Conservation (phyloP, 2,329 filamentous ascomycete species). For the Hypoxylon rubiginosum region DNA sequence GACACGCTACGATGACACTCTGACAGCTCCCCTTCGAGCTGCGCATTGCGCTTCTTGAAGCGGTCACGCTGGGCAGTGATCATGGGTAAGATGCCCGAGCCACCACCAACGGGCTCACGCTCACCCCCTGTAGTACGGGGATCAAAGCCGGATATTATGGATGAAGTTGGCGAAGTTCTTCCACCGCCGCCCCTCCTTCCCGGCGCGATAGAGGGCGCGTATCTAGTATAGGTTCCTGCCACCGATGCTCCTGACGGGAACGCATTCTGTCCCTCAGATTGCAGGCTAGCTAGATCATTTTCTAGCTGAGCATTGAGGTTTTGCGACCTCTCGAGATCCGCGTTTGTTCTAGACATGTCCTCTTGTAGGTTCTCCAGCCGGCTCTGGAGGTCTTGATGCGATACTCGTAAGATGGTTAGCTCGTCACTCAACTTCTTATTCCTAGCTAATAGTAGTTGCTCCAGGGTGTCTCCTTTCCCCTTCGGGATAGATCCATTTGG, state of each 20-base stretch:
- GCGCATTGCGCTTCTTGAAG: conserved; percentile 94
- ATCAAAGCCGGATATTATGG: conserved; percentile 98
- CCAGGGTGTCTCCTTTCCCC: conserved; percentile 82
- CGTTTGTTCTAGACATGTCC: conserved; percentile 84
- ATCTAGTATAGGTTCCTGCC: conserved; percentile 89
- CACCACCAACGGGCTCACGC: conserved; percentile 77
- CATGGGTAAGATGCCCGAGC: conserved; percentile 95
- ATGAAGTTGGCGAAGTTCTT: conserved; percentile 89
- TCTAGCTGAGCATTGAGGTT: conserved; percentile 90
- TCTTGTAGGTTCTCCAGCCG: conserved; percentile 85
- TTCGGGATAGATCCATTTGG: conserved; percentile 67
- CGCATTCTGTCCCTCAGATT: conserved; percentile 84
- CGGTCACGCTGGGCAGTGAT: conserved; percentile 97
- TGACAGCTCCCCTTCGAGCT: conserved; percentile 91
- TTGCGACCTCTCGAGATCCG: conserved; percentile 86
- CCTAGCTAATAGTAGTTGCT: conserved; percentile 89
- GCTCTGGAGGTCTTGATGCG: conserved; percentile 89
- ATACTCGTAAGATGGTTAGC: conserved; percentile 90
- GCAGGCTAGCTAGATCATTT: conserved; percentile 88
- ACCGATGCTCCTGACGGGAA: conserved; percentile 94
- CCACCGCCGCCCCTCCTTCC: conserved; percentile 74
- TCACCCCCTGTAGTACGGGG: conserved; percentile 72
- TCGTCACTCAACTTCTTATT: conserved; percentile 98
- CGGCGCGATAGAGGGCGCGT: conserved; percentile 73
- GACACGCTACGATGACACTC: conserved; percentile 86